Evolutionary conservation across 192 early-diverging fungal species (phyloP).

Genomic region (Geranomyces variabilis): DNA sequence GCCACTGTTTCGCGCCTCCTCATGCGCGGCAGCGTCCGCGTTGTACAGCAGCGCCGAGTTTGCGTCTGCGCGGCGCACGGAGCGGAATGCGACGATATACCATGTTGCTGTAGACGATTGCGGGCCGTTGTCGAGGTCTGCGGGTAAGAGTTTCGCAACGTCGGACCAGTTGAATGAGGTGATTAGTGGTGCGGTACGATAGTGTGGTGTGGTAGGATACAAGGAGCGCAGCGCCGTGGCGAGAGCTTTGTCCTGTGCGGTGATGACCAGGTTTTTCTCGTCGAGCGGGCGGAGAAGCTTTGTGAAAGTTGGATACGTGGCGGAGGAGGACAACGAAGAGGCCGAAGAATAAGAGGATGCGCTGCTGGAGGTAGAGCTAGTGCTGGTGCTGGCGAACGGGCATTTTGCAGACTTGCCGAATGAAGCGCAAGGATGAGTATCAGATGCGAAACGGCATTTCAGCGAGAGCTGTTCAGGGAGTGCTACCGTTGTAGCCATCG

Average conservation of each 20-base stretch:
- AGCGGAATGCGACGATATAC: conserved; percentile 58
- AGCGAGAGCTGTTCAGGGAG: too few relatives aligned
- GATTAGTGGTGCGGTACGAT: conserved; percentile 16
- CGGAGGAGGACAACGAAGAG: not conserved
- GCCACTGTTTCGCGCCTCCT: conserved; percentile 51
- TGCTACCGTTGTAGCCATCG: too few relatives aligned
- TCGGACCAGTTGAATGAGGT: conserved; percentile 53
- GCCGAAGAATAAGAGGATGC: not conserved
- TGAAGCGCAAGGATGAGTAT: too few relatives aligned
- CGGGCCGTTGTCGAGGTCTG: conserved; percentile 19
- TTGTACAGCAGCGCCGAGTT: conserved; percentile 46
- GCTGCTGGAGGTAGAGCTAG: not conserved
- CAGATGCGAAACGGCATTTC: too few relatives aligned
- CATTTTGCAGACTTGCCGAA: not conserved
- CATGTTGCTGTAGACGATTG: conserved; percentile 44
- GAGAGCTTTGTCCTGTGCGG: not conserved
- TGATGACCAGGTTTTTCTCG: not conserved
- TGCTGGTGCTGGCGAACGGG: conserved; percentile 2
- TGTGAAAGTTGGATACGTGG: not conserved
- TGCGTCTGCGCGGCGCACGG: conserved; percentile 42
- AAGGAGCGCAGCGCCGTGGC: not conserved
- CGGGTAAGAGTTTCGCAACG: conserved; percentile 34
- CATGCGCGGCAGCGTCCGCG: conserved; percentile 50
- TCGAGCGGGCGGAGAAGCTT: not conserved
- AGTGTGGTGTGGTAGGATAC: not conserved